Conservation (phyloP, 1,139 yeast species). For the Pichia sp. region DNA sequence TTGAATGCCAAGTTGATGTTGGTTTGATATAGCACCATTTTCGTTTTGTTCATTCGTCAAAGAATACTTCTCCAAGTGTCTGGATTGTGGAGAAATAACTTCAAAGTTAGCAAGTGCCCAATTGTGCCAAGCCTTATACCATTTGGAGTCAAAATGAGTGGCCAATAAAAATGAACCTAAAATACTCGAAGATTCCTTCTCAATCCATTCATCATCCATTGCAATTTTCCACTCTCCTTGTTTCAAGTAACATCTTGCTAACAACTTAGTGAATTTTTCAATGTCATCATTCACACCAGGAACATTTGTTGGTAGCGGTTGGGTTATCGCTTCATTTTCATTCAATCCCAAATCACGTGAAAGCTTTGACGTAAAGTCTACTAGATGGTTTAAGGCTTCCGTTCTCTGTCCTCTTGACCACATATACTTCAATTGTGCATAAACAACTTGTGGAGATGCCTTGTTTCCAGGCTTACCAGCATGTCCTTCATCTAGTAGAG, state of each 20-base stretch:
- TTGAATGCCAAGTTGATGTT: background rate
- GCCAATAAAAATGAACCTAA: constrained; percentile 89
- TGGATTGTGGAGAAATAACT: constrained; percentile 59
- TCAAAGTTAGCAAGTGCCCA: constrained; percentile 99
- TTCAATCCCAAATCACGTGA: constrained; percentile 79
- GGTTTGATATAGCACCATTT: background rate
- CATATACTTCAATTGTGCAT: constrained; percentile 92
- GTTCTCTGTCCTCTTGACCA: constrained; percentile 92
- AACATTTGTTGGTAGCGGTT: constrained; percentile 71
- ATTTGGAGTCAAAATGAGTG: constrained; percentile 82
- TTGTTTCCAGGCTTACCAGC: constrained; percentile 40
- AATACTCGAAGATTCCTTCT: constrained; percentile 69
- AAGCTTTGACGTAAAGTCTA: constrained; percentile 86
- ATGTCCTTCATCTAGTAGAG: constrained; percentile 55
- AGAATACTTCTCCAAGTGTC: constrained; percentile 17
- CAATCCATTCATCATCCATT: constrained; percentile 69
- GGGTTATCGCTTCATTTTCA: constrained; percentile 76
- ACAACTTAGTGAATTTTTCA: constrained; percentile 73
- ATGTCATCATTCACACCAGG: constrained; percentile 73
- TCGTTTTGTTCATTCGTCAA: constrained; percentile 1
- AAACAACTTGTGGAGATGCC: constrained; percentile 93
- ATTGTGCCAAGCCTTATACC: constrained; percentile 99
- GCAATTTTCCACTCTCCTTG: constrained; percentile 98
- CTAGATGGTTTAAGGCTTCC: constrained; percentile 79
- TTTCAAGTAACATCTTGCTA: constrained; percentile 91